A percentile compares a stretch with the other conserved stretches of the same genome.
Evolutionary conservation across 257 asterid species (phyloP).

Genomic region (Solanum etuberosum): DNA sequence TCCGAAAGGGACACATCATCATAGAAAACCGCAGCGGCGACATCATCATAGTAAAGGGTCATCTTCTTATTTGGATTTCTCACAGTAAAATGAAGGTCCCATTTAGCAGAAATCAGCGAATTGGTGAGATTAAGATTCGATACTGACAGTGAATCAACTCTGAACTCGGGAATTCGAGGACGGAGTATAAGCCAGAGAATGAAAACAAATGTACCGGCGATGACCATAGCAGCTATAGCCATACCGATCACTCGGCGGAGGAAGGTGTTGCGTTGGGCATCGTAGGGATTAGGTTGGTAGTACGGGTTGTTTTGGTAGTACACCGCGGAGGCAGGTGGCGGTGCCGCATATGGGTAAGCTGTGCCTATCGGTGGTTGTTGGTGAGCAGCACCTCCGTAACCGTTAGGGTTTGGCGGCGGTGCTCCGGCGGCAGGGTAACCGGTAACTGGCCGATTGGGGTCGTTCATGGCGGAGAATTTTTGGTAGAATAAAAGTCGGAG

Average conservation of each 20-base stretch:
- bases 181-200: constrained; percentile 82
- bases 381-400: constrained; percentile 10
- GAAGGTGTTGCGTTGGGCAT: constrained; percentile 48
- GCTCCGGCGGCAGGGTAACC: constrained; percentile 49
- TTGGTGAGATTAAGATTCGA: constrained; percentile 41
- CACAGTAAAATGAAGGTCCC: constrained; percentile 46
- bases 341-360: constrained; percentile 50
- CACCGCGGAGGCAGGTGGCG: constrained; percentile 23
- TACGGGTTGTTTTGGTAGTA: constrained; percentile 25
- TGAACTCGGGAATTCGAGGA: constrained; percentile 71
- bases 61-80: constrained; percentile 76
- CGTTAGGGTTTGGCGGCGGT: constrained; percentile 20
- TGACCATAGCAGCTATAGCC: constrained; percentile 36
- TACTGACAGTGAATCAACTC: constrained; percentile 49
- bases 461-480: constrained; percentile 24
- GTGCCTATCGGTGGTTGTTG: constrained; percentile 31
- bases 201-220: constrained; percentile 48
- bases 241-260: constrained; percentile 66
- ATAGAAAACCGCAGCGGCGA: constrained; percentile 33
- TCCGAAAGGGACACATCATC: constrained; percentile 18
- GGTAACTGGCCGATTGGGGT: constrained; percentile 63
- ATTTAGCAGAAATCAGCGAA: constrained; percentile 33
- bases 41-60: constrained; percentile 38
- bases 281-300: constrained; percentile 29
- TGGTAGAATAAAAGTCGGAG: not conserved